Evolutionary conservation across 179 eudicot genomes (phyloP).

Genomic region (Carnegiea gigantea): DNA sequence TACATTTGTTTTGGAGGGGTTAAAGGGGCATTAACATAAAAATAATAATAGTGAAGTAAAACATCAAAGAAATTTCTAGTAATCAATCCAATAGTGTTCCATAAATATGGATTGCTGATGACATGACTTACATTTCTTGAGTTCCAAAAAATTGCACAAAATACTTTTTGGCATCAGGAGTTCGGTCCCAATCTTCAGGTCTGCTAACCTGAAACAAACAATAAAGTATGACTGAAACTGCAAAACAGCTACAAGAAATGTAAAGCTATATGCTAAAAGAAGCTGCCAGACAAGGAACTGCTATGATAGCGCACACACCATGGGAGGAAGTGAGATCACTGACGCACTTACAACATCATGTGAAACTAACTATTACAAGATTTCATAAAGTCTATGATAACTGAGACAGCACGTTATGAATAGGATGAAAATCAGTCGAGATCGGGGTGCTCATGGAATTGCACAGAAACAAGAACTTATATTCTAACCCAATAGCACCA

Average conservation of each 20-base stretch:
- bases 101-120: constrained; percentile 3
- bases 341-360: background rate
- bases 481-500: background rate
- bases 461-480: background rate
- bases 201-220: constrained; percentile 67
- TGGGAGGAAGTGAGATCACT: background rate
- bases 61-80: background rate
- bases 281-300: background rate
- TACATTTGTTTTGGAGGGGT: background rate
- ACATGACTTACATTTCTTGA: constrained; percentile 79
- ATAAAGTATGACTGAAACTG: constrained; percentile 11
- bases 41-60: background rate
- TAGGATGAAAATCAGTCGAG: background rate
- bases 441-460: background rate
- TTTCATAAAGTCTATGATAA: background rate
- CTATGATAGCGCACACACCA: background rate
- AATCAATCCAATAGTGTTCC: constrained; percentile 14
- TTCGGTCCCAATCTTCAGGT: constrained; percentile 79
- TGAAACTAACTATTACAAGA: background rate
- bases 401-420: background rate
- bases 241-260: constrained; percentile 10
- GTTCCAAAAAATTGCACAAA: constrained; percentile 95
- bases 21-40: too few relatives aligned
- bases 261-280: constrained; percentile 6
- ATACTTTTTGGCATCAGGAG: constrained; percentile 83